Conservation (phyloP, 106 monocot genomes). For the Acanthochlamys bracteata region DNA sequence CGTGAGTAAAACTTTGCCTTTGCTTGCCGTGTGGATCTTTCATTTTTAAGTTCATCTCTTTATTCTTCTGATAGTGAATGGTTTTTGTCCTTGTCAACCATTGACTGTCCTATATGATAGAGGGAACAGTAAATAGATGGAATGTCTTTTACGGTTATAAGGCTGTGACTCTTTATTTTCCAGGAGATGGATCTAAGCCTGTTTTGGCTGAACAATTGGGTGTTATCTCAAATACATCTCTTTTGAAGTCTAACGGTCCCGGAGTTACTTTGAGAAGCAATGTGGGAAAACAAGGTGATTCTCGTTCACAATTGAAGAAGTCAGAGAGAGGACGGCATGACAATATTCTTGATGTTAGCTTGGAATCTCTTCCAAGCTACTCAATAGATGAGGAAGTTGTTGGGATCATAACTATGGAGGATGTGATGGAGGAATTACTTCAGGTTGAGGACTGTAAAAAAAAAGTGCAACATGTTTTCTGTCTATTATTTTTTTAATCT, state of each 20-base stretch:
- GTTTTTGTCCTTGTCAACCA: neutral
- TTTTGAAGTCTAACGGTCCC: conserved; percentile 16
- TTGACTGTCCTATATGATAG: neutral
- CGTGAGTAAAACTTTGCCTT: conserved; percentile 25
- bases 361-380: conserved; percentile 79
- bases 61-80: neutral
- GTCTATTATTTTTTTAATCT: too few relatives aligned
- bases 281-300: conserved; percentile 39
- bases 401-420: conserved; percentile 99
- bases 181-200: conserved; percentile 38
- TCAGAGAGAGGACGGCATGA: conserved; percentile 49
- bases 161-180: conserved; percentile 20
- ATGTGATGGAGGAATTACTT: conserved; percentile 97
- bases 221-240: conserved; percentile 19
- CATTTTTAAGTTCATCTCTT: neutral
- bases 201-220: conserved; percentile 32
- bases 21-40: neutral
- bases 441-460: conserved; percentile 49
- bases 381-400: conserved; percentile 76
- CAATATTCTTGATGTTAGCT: conserved; percentile 79
- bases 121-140: neutral
- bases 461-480: too few relatives aligned
- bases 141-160: neutral
- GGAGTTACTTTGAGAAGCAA: conserved; percentile 34
- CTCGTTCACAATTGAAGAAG: conserved; percentile 47